Evolutionary conservation across 2,329 filamentous ascomycete genomes (phyloP).

Genomic region (Drechslerella dactyloides): DNA sequence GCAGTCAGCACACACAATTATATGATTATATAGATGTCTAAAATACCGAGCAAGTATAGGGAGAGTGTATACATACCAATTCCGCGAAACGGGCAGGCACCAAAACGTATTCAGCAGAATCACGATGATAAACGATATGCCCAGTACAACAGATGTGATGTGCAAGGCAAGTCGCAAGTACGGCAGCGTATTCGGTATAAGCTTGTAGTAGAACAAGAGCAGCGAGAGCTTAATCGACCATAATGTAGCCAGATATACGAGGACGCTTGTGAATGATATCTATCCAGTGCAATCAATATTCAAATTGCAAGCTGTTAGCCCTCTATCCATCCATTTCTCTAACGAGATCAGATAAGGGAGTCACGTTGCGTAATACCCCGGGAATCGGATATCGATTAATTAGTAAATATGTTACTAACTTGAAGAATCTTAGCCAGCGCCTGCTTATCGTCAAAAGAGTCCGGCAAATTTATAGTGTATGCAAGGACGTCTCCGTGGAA

Average conservation of each 20-base stretch:
- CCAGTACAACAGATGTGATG: not conserved
- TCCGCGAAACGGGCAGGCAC: conserved; percentile 37
- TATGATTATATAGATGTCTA: no score
- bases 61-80: conserved; percentile 10
- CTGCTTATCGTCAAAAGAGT: conserved; percentile 22
- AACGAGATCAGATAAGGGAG: not conserved
- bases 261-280: conserved; percentile 36
- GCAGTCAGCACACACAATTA: no score
- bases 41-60: no score
- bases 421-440: conserved; percentile 39
- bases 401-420: conserved; percentile 8
- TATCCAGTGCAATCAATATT: not conserved
- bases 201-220: conserved; percentile 45
- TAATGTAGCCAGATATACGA: conserved; percentile 36
- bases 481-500: conserved; percentile 18
- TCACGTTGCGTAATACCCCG: no score
- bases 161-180: conserved; percentile 45
- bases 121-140: conserved; percentile 13
- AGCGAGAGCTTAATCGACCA: conserved; percentile 42
- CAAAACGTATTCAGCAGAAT: conserved; percentile 47
- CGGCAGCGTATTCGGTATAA: conserved; percentile 44
- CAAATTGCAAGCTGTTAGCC: not conserved
- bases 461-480: conserved; percentile 26
- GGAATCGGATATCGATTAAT: no score
- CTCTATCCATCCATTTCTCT: not conserved